These are phyloP conservation scores for Annona squamosa DNA, from an alignment of 164 flowering plant genomes.

Conservation along the genomic window DNA sequence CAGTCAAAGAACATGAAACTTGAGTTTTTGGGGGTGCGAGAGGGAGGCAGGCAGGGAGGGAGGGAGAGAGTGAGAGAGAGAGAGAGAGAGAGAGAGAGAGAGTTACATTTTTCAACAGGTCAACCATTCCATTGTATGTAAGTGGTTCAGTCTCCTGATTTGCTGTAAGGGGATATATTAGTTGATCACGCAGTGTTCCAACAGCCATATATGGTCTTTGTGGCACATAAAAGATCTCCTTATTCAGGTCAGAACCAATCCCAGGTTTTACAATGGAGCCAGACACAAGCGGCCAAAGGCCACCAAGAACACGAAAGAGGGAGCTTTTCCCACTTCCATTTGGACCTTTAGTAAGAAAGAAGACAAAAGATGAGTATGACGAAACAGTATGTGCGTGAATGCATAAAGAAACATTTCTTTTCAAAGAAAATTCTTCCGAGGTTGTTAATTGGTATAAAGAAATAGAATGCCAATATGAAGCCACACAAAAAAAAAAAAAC, in stretches of 20 bases:
- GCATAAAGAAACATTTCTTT: no score
- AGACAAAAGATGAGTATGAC: background rate
- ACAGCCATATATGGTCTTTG: conserved; percentile 98
- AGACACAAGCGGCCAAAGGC: conserved; percentile 95
- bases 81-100: conserved; percentile 1
- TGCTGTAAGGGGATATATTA: conserved; percentile 92
- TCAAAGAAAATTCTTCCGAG: no score
- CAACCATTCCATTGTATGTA: conserved; percentile 69
- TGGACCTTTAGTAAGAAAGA: conserved; percentile 51
- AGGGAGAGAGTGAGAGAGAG: background rate
- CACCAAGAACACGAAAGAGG: conserved; percentile 95
- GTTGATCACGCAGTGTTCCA: conserved; percentile 95
- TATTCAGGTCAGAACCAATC: conserved; percentile 93
- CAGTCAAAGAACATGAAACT: conserved; percentile 6
- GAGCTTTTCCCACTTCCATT: conserved; percentile 99
- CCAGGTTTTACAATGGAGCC: conserved; percentile 98
- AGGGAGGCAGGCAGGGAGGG: background rate
- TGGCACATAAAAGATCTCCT: conserved; percentile 98
- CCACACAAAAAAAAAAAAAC: no score
- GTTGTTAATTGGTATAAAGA: no score
- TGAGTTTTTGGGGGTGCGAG: background rate
- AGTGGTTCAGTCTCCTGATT: conserved; percentile 73
- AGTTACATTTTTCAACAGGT: conserved; percentile 85
- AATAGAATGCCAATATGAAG: no score
- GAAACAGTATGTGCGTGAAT: background rate